These are phyloP conservation scores for Litsea cubeba DNA, from an alignment of 164 flowering plant genomes.

Conservation along the genomic window DNA sequence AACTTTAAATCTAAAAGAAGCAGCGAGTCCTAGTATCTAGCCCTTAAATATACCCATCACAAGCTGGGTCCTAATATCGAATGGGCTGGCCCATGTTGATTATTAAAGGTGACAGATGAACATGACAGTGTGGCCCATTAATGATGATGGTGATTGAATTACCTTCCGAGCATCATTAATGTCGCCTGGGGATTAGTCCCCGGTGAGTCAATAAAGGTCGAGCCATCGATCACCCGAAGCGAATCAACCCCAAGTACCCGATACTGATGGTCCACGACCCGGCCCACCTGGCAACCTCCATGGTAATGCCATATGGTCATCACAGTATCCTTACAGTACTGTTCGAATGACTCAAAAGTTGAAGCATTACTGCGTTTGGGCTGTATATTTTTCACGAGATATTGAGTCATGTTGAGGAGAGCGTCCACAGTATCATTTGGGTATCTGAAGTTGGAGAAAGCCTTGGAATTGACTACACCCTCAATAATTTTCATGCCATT, in stretches of 20 bases:
- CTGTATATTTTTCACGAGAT: constrained; percentile 44
- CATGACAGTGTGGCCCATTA: too few relatives aligned
- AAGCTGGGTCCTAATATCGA: too few relatives aligned
- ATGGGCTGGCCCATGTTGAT: too few relatives aligned
- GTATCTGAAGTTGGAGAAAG: constrained; percentile 42
- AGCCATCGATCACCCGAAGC: constrained; percentile 62
- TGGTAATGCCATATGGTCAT: constrained; percentile 93
- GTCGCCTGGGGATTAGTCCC: constrained; percentile 94
- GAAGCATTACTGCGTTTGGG: constrained; percentile 36
- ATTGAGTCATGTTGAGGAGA: constrained; percentile 27
- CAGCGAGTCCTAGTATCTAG: too few relatives aligned
- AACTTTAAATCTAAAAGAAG: too few relatives aligned
- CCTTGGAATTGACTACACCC: constrained; percentile 35
- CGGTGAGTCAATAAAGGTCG: constrained; percentile 59
- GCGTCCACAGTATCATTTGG: constrained; percentile 17
- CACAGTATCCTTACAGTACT: constrained; percentile 74
- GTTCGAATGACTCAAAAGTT: constrained; percentile 32
- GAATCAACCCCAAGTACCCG: constrained; percentile 23
- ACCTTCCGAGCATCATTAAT: constrained; percentile 90
- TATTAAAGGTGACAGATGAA: too few relatives aligned
- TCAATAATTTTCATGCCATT: constrained; percentile 43
- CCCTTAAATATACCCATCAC: too few relatives aligned
- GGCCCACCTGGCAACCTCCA: constrained; percentile 76
- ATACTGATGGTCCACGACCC: constrained; percentile 26
- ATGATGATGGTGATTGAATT: too few relatives aligned